Evolutionary conservation across 768 basidiomycete species (phyloP).

Genomic region (Mycena crocata): DNA sequence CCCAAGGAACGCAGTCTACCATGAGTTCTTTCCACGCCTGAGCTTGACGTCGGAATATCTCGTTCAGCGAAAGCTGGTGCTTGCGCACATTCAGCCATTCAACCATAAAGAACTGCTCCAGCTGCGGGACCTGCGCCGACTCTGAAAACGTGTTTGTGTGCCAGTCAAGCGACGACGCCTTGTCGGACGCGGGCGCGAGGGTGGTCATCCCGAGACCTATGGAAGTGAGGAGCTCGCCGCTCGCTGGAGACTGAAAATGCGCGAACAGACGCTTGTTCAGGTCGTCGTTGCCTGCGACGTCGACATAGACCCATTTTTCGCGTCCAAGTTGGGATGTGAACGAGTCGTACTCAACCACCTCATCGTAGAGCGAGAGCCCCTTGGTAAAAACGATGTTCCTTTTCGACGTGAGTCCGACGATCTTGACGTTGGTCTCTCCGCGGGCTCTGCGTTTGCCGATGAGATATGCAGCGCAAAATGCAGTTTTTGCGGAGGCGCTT

Average conservation of each 20-base stretch:
- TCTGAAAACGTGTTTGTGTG: slow-evolving; percentile 48
- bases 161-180: slow-evolving; percentile 50
- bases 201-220: slow-evolving; percentile 69
- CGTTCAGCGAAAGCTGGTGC: slow-evolving; percentile 55
- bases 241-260: slow-evolving; percentile 54
- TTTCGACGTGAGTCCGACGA: slow-evolving; percentile 72
- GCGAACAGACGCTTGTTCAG: slow-evolving; percentile 59
- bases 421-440: slow-evolving; percentile 46
- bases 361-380: slow-evolving; percentile 65
- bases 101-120: slow-evolving; percentile 75
- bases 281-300: slow-evolving; percentile 68
- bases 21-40: slow-evolving; percentile 71
- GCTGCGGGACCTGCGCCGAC: slow-evolving; percentile 12
- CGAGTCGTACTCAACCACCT: slow-evolving; percentile 65
- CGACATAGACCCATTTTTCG: slow-evolving; percentile 67
- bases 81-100: slow-evolving; percentile 73
- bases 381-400: slow-evolving; percentile 67
- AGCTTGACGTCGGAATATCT: slow-evolving; percentile 64
- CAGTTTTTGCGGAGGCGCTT: slow-evolving; percentile 79
- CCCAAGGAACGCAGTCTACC: slow-evolving; percentile 66
- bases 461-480: slow-evolving; percentile 75
- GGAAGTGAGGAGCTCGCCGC: slow-evolving; percentile 50
- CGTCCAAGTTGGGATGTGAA: slow-evolving; percentile 49
- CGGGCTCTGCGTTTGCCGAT: slow-evolving; percentile 57
- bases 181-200: slow-evolving; percentile 57